phyloP scores from a whole-genome alignment of 495 filamentous ascomycete genomes.

The Sabuloglossum arenarium region DNA sequence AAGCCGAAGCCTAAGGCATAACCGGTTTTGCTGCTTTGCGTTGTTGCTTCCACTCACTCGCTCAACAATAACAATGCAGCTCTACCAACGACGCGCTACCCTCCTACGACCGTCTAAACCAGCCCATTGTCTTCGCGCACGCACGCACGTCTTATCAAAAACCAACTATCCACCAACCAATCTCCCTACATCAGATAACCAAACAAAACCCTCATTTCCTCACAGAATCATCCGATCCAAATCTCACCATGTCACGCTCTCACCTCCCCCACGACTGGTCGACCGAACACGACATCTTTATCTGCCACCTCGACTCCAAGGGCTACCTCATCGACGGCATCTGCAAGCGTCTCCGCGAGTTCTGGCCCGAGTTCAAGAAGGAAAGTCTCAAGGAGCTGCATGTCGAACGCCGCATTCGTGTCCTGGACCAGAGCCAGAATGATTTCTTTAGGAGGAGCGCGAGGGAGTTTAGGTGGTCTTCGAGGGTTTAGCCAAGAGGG shows the following conservation, averaged over 20 bases:
- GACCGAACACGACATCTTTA: conserved; percentile 3
- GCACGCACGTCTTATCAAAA: too few species aligned
- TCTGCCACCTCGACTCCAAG: conserved; percentile 3
- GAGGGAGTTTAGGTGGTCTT: background rate
- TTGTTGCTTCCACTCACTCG: too few species aligned
- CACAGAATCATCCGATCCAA: background rate
- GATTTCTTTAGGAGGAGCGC: background rate
- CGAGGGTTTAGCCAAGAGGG: background rate
- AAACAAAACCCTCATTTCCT: background rate
- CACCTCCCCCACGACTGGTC: background rate
- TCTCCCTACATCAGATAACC: too few species aligned
- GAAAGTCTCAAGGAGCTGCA: background rate
- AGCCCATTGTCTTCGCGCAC: too few species aligned
- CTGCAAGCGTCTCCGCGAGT: background rate
- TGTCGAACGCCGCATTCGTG: background rate
- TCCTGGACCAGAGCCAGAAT: background rate
- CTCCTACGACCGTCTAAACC: background rate
- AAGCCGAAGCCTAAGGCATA: too few species aligned
- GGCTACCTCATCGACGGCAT: background rate
- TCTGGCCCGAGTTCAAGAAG: background rate
- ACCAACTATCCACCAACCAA: too few species aligned
- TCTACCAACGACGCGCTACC: too few species aligned
- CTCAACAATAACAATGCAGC: too few species aligned
- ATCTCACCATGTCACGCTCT: background rate
- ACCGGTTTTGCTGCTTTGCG: too few species aligned